Conservation (phyloP, 2,329 filamentous ascomycete species). For the Coniochaeta ligniaria region DNA sequence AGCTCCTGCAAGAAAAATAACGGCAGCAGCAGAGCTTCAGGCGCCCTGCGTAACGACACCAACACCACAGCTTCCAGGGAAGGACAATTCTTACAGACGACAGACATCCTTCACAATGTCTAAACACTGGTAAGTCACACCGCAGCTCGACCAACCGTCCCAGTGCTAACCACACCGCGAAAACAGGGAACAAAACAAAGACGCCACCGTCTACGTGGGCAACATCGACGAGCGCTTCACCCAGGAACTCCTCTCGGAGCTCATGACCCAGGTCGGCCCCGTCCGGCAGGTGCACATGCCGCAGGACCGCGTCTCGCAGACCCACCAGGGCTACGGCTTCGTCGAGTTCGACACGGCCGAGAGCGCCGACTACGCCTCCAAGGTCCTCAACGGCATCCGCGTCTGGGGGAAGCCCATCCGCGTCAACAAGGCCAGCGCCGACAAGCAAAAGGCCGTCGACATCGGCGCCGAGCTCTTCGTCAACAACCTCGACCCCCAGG, state of each 20-base stretch:
- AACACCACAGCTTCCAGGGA: neutral
- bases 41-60: neutral
- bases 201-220: conserved; percentile 95
- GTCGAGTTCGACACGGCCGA: conserved; percentile 95
- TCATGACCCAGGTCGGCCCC: conserved; percentile 96
- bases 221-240: conserved; percentile 96
- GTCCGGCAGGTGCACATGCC: conserved; percentile 98
- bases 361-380: conserved; percentile 92
- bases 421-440: conserved; percentile 87
- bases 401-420: conserved; percentile 91
- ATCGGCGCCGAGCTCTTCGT: conserved; percentile 96
- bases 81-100: too few relatives aligned
- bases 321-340: conserved; percentile 96
- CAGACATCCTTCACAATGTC: conserved; percentile 14
- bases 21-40: neutral
- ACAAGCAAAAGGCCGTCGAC: conserved; percentile 89
- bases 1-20: neutral
- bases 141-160: neutral
- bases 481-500: conserved; percentile 89
- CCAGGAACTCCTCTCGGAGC: conserved; percentile 87
- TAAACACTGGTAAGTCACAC: conserved; percentile 19
- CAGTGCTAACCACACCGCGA: neutral
- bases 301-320: conserved; percentile 94
- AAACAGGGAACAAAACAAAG: conserved; percentile 91
- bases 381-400: conserved; percentile 93